Evolutionary conservation across 768 basidiomycete species (phyloP).

Genomic region (Neoboletus subvelutipes): DNA sequence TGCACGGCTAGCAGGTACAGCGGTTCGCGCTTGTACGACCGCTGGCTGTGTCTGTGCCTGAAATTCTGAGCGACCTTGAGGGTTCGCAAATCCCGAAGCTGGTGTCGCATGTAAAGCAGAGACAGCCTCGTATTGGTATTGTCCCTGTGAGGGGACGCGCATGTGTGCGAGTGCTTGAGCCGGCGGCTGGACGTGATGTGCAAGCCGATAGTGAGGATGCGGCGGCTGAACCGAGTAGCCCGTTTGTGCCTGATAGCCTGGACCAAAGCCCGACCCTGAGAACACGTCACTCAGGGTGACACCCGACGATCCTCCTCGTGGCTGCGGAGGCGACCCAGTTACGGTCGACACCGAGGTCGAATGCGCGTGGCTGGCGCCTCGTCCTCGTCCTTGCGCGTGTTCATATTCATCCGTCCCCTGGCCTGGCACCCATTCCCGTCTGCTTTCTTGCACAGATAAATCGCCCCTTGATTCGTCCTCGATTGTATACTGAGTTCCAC

Average conservation of each 20-base stretch:
- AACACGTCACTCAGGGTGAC: neutral
- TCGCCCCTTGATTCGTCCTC: neutral
- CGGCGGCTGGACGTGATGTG: conserved; percentile 17
- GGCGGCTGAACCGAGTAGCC: conserved; percentile 2
- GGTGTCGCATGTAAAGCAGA: conserved; percentile 3
- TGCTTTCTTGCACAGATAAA: conserved; percentile 2
- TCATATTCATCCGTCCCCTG: neutral
- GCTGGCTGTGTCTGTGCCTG: neutral
- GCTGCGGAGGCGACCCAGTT: conserved; percentile 16
- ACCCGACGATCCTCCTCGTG: neutral
- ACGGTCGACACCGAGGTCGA: conserved; percentile 30
- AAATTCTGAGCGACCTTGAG: neutral
- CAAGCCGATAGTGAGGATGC: neutral
- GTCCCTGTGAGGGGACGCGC: conserved; percentile 8
- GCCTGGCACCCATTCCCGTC: neutral
- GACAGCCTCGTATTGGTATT: conserved; percentile 4
- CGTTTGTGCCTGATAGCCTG: conserved; percentile 1
- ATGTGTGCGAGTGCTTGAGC: neutral
- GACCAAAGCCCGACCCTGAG: neutral
- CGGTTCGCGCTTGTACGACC: neutral
- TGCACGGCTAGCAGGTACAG: neutral
- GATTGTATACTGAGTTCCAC: neutral
- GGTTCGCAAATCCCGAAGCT: neutral
- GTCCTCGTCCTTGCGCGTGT: neutral
- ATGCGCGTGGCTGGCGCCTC: conserved; percentile 11